phyloP scores from a whole-genome alignment of 2,329 filamentous ascomycete species.

The Pseudogymnoascus sp. region DNA sequence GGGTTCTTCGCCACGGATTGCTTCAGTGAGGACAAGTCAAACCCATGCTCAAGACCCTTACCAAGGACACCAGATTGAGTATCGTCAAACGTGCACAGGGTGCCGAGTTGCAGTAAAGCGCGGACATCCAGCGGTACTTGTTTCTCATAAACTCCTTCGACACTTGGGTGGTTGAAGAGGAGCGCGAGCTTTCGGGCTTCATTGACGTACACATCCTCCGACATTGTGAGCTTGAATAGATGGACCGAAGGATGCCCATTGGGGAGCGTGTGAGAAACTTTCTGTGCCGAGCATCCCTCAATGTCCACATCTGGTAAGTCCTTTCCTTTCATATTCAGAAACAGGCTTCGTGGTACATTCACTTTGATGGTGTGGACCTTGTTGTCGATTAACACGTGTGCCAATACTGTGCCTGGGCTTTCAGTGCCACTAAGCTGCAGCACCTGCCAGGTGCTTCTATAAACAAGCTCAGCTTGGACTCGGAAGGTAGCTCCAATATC shows the following conservation, averaged over 20 bases:
- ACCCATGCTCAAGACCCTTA: slow-evolving; percentile 86
- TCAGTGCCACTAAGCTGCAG: slow-evolving; percentile 79
- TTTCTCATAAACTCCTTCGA: slow-evolving; percentile 96
- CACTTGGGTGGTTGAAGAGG: slow-evolving; percentile 84
- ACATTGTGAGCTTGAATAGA: slow-evolving; percentile 86
- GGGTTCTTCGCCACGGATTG: slow-evolving; percentile 58
- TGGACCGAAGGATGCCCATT: slow-evolving; percentile 93
- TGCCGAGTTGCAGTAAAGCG: slow-evolving; percentile 83
- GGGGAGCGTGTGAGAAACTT: slow-evolving; percentile 85
- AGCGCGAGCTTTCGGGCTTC: slow-evolving; percentile 76
- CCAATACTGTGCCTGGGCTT: slow-evolving; percentile 75
- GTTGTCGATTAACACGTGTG: slow-evolving; percentile 86
- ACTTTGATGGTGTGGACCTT: slow-evolving; percentile 86
- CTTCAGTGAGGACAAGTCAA: slow-evolving; percentile 73
- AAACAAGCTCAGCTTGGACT: slow-evolving; percentile 84
- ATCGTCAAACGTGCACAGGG: slow-evolving; percentile 88
- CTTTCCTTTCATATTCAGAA: slow-evolving; percentile 81
- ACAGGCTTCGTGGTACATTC: slow-evolving; percentile 81
- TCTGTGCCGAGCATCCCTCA: slow-evolving; percentile 79
- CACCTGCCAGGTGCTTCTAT: slow-evolving; percentile 91
- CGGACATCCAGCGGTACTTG: slow-evolving; percentile 81
- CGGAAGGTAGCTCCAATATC: slow-evolving; percentile 69
- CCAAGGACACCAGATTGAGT: slow-evolving; percentile 83
- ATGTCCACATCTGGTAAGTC: slow-evolving; percentile 86
- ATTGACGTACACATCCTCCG: slow-evolving; percentile 78